phyloP scores from a whole-genome alignment of 352 stramenopile genomes.

The Globisporangium nunn region DNA sequence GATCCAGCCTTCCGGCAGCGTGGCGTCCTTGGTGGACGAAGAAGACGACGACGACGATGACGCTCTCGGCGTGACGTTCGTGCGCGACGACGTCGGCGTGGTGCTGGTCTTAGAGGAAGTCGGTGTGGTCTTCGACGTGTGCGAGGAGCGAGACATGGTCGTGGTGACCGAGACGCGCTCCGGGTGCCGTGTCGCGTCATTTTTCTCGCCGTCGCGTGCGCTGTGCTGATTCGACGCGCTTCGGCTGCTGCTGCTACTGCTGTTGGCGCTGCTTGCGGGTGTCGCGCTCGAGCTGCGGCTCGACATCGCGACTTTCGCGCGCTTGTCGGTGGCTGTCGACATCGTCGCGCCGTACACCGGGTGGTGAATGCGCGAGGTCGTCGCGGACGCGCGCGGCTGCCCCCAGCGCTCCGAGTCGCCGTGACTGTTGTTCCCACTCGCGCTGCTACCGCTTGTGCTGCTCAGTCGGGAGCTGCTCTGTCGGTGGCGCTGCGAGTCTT shows the following conservation, averaged over 20 bases:
- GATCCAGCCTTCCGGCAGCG: constrained; percentile 62
- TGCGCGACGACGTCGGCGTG: constrained; percentile 4
- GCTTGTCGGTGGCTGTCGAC: constrained; percentile 24
- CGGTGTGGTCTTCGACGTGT: constrained; percentile 4
- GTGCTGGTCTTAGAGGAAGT: constrained; percentile 8
- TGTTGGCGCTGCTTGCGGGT: background rate
- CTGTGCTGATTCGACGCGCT: constrained; percentile 19
- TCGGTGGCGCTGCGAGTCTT: constrained; percentile 18
- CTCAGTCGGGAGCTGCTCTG: constrained; percentile 18
- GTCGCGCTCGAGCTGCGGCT: constrained; percentile 6
- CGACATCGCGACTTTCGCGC: constrained; percentile 7
- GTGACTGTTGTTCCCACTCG: constrained; percentile 25
- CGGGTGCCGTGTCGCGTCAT: constrained; percentile 21
- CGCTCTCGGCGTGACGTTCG: background rate
- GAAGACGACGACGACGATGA: constrained; percentile 11
- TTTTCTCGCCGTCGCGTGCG: constrained; percentile 24
- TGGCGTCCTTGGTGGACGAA: constrained; percentile 22
- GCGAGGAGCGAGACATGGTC: background rate
- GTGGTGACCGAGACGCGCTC: constrained; percentile 17
- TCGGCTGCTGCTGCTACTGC: constrained; percentile 1
- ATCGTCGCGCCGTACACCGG: constrained; percentile 28
- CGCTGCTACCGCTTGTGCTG: background rate
- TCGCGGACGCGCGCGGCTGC: constrained; percentile 23
- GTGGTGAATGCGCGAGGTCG: constrained; percentile 24
- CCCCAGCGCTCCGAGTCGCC: constrained; percentile 45